phyloP scores from a whole-genome alignment of 371 early-diverging fungal species.

The Rhizopus stolonifer region DNA sequence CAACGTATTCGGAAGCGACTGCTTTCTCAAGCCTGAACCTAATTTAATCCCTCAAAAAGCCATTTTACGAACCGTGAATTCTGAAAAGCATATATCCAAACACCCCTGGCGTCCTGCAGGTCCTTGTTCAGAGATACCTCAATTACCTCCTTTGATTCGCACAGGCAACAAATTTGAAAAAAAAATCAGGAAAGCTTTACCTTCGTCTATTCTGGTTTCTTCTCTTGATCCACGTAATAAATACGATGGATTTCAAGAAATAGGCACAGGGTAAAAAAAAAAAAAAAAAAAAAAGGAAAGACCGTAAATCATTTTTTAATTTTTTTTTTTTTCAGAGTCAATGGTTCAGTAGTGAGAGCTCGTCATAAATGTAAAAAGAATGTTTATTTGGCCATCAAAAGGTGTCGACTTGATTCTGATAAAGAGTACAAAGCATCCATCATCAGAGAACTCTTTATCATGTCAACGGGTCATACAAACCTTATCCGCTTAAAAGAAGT shows the following conservation, averaged over 20 bases:
- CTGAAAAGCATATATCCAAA: slow-evolving; percentile 42
- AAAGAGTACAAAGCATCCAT: slow-evolving; percentile 54
- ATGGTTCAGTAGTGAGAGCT: slow-evolving; percentile 53
- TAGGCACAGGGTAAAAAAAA: slow-evolving; percentile 48
- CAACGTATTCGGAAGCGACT: slow-evolving; percentile 44
- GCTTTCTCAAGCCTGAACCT: slow-evolving; percentile 46
- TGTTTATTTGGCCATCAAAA: slow-evolving; percentile 48
- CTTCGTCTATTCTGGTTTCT: slow-evolving; percentile 34
- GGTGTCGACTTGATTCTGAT: slow-evolving; percentile 52
- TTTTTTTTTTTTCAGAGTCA: slow-evolving; percentile 34
- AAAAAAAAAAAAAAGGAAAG: no score
- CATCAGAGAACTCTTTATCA: slow-evolving; percentile 50
- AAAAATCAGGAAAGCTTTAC: slow-evolving; percentile 43
- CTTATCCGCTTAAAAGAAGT: slow-evolving; percentile 50
- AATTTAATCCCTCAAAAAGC: slow-evolving; percentile 18
- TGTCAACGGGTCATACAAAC: slow-evolving; percentile 48
- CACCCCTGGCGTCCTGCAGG: slow-evolving; percentile 50
- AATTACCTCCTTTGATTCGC: slow-evolving; percentile 38
- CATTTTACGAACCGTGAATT: slow-evolving; percentile 31
- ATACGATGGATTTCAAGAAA: slow-evolving; percentile 46
- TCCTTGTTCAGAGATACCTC: slow-evolving; percentile 39
- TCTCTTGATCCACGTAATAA: slow-evolving; percentile 44
- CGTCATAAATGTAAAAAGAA: slow-evolving; percentile 47
- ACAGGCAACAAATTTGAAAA: slow-evolving; percentile 44
- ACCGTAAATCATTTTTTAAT: background rate